phyloP scores from a whole-genome alignment of 2,329 filamentous ascomycete species.

The Pyrenophora tritici-repentis region DNA sequence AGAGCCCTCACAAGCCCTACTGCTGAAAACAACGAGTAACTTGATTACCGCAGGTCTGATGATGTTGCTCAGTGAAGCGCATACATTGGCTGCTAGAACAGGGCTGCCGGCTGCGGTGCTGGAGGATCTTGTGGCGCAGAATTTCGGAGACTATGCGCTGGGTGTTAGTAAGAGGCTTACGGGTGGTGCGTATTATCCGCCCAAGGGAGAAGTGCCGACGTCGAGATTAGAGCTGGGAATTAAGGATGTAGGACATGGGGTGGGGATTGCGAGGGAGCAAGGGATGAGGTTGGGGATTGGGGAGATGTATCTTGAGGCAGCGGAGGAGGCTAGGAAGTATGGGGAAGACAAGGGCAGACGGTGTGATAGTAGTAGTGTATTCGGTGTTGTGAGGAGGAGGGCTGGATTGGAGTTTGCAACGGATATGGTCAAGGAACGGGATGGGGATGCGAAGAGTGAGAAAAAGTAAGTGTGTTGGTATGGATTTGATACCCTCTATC shows the following conservation, averaged over 20 bases:
- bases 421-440: constrained; percentile 37
- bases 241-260: constrained; percentile 59
- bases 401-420: constrained; percentile 55
- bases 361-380: constrained; percentile 59
- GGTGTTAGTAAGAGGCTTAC: constrained; percentile 37
- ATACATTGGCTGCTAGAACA: constrained; percentile 56
- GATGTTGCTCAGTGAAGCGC: constrained; percentile 57
- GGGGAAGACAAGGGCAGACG: constrained; percentile 42
- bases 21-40: constrained; percentile 58
- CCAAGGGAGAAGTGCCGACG: constrained; percentile 47
- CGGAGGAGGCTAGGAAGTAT: constrained; percentile 51
- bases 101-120: constrained; percentile 49
- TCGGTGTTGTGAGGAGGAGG: constrained; percentile 53
- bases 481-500: not conserved
- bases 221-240: constrained; percentile 58
- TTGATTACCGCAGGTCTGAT: constrained; percentile 57
- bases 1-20: constrained; percentile 51
- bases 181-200: constrained; percentile 31
- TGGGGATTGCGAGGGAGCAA: constrained; percentile 49
- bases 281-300: constrained; percentile 51
- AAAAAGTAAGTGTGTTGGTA: not conserved
- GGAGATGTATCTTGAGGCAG: constrained; percentile 51
- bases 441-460: constrained; percentile 2
- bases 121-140: constrained; percentile 50
- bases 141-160: constrained; percentile 35